A percentile compares a stretch with the other conserved stretches of the same genome.
phyloP scores from a whole-genome alignment of 345 rosid species.

The Kandelia obovata region DNA sequence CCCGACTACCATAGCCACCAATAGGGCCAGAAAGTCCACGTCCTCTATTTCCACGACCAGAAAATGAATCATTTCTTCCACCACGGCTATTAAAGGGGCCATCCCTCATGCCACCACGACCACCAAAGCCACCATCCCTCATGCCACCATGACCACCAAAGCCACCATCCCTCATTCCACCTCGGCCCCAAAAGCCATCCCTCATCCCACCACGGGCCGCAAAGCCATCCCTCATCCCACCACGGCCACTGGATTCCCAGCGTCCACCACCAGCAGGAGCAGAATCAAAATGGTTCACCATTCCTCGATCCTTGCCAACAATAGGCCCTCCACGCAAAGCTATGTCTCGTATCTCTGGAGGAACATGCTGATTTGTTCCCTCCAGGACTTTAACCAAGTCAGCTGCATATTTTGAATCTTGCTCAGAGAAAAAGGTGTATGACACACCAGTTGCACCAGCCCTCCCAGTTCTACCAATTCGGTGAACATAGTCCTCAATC shows the following conservation, averaged over 20 bases:
- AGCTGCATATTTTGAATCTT: conserved; percentile 79
- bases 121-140: conserved; percentile 37
- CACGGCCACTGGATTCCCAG: conserved; percentile 26
- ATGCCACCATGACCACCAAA: conserved; percentile 30
- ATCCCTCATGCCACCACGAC: conserved; percentile 44
- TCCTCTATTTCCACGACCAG: conserved; percentile 64
- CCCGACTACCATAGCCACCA: conserved; percentile 42
- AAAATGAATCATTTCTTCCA: conserved; percentile 47
- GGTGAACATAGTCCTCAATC: conserved; percentile 95
- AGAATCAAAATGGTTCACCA: conserved; percentile 67
- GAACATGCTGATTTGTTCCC: conserved; percentile 90
- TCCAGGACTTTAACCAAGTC: conserved; percentile 85
- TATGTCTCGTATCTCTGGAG: conserved; percentile 77
- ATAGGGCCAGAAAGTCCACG: conserved; percentile 61
- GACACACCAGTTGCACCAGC: conserved; percentile 97
- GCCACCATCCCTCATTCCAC: conserved; percentile 45
- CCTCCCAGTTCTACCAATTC: conserved; percentile 97
- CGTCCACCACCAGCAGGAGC: conserved; percentile 17
- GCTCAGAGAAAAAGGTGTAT: conserved; percentile 89
- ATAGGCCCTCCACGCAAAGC: conserved; percentile 76
- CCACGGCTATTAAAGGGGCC: conserved; percentile 51
- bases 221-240: conserved; percentile 25
- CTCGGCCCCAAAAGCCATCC: conserved; percentile 34
- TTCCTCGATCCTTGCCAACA: conserved; percentile 65
- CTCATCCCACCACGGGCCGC: conserved; percentile 28